Base-by-base conservation (phyloP, 2,329 filamentous ascomycete genomes). In the Aspergillus ochraceus region DNA sequence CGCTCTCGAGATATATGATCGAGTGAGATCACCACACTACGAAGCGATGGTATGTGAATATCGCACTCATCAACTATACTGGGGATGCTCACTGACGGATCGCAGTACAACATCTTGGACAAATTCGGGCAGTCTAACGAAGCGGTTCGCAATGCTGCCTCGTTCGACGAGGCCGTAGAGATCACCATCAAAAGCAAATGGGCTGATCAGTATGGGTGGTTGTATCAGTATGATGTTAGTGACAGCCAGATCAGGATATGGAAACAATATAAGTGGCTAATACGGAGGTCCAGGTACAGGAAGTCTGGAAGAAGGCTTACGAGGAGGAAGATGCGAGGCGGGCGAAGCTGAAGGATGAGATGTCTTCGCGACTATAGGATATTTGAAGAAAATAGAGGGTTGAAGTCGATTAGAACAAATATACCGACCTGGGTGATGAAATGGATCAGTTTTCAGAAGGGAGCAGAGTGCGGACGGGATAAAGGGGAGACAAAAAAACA, bases 201-300 rank as follows among this genome's bases (percentile, higher is more conserved):
- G 62, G 52, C 42, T 8, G 39, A 55, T 6, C 54, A 49, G 2
- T 55, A 58, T 20, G 14, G 39, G 3, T 64, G 62, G 62, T 14
- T 64, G 10, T 64, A 62, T 45, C 32, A 49, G 6, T 62, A 64
- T 22, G 32, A 60, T 53, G 60, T 64, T 29, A 20, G 60, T 54
- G 2, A 3, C 5, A n/a, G n/a, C n/a, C n/a, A n/a, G n/a, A n/a
- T n/a, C 14, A 3, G 5, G 32, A 3, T 26, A 12, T n/a, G 9
- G 19, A n/a, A 17, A 11, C 22, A 0, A 0, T 11, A 6, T 46
- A 14, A 20, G 24, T 24, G 24, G 30, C 32, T 57, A 4, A 52
- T 24, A 17, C 1, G 3, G 9, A 17, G 1, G 32, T n/a, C 2
- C 54, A 64, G 62, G 55, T 62, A 2, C 57, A 64, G 20, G 55